Percentiles rank a stretch among this genome's conserved stretches.
Evolutionary conservation across 2,329 filamentous ascomycete genomes (phyloP).

Genomic region (Aspergillus proliferans): DNA sequence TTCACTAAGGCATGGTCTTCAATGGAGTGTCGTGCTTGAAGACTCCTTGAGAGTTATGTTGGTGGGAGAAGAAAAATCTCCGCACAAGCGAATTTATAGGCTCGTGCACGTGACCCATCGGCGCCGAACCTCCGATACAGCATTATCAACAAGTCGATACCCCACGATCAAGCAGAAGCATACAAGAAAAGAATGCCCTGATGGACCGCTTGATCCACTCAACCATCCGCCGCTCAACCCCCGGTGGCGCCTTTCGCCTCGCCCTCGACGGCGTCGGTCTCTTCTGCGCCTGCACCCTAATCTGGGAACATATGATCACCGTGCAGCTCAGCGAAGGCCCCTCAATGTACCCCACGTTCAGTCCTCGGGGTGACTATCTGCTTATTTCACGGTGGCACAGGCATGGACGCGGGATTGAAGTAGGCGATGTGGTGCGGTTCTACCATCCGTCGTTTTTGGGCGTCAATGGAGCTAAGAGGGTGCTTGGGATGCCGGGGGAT

Average conservation of each 20-base stretch:
- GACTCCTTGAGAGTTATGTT: neutral
- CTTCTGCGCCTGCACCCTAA: conserved; percentile 31
- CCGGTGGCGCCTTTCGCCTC: conserved; percentile 19
- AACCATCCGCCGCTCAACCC: conserved; percentile 16
- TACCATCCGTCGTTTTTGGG: conserved; percentile 63
- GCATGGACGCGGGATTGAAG: conserved; percentile 58
- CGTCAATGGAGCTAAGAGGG: conserved; percentile 66
- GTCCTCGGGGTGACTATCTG: conserved; percentile 60
- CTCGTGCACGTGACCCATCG: conserved; percentile 8
- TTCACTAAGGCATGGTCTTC: too few species aligned
- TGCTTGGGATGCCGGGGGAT: conserved; percentile 64
- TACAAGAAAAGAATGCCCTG: conserved; percentile 1
- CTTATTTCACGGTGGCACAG: conserved; percentile 63
- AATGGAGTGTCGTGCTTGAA: too few species aligned
- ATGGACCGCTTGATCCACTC: conserved; percentile 28
- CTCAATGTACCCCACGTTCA: conserved; percentile 85
- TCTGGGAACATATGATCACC: conserved; percentile 56
- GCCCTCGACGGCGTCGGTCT: conserved; percentile 27
- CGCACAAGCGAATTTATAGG: conserved; percentile 12
- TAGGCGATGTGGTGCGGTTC: conserved; percentile 83
- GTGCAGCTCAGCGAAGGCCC: conserved; percentile 60
- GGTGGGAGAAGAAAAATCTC: conserved; percentile 1
- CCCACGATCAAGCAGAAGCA: neutral
- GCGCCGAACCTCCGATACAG: conserved; percentile 4
- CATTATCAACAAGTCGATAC: neutral